phyloP scores from a whole-genome alignment of 2,329 filamentous ascomycete species.

The Phaeomoniella chlamydospora region DNA sequence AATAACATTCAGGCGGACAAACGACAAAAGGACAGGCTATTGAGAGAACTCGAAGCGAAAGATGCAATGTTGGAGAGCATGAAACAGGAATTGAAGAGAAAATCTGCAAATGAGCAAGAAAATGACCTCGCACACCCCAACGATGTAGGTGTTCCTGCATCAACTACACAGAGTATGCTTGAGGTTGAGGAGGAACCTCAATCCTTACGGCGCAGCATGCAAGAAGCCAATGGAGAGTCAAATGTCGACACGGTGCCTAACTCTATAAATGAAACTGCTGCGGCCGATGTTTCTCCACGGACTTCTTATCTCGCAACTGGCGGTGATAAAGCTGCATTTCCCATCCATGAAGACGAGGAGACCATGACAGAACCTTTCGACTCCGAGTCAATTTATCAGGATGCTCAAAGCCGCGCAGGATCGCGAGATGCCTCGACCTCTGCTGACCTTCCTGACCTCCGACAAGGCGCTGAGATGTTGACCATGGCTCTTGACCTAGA shows the following conservation, averaged over 20 bases:
- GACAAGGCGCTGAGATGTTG: slow-evolving; percentile 13
- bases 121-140: slow-evolving; percentile 11
- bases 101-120: slow-evolving; percentile 8
- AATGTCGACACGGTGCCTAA: neutral
- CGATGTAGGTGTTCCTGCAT: slow-evolving; percentile 3
- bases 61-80: slow-evolving; percentile 15
- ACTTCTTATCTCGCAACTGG: slow-evolving; percentile 1
- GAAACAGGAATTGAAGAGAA: slow-evolving; percentile 12
- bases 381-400: neutral
- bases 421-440: slow-evolving; percentile 9
- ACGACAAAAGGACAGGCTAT: slow-evolving; percentile 12
- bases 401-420: slow-evolving; percentile 4
- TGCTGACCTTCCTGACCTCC: slow-evolving; percentile 6
- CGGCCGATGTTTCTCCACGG: neutral
- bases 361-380: neutral
- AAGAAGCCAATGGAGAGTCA: slow-evolving; percentile 1
- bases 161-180: slow-evolving; percentile 8
- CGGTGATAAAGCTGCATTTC: slow-evolving; percentile 9
- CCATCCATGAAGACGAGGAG: slow-evolving; percentile 11
- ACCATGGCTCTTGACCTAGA: slow-evolving; percentile 22
- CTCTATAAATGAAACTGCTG: neutral
- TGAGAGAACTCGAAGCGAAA: slow-evolving; percentile 13
- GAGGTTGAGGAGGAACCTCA: slow-evolving; percentile 14
- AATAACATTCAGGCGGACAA: slow-evolving; percentile 27
- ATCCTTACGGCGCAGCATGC: slow-evolving; percentile 11